Evolutionary conservation across 257 asterid genomes (phyloP).

Genomic region (Nemophila menziesii): DNA sequence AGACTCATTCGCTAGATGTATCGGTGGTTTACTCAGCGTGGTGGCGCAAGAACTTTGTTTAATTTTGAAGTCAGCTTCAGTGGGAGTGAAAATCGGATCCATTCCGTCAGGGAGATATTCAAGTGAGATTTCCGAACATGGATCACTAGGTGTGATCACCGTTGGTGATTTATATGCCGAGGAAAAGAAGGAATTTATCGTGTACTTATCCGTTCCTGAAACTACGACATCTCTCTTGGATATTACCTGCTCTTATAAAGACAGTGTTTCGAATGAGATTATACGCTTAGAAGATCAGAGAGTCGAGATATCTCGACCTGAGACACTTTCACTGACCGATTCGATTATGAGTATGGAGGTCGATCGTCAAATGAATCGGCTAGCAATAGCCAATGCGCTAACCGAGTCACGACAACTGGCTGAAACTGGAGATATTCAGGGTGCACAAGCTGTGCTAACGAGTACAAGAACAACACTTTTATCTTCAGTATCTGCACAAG

Average conservation of each 20-base stretch:
- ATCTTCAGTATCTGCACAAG: constrained; percentile 19
- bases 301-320: constrained; percentile 25
- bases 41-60: constrained; percentile 26
- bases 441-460: constrained; percentile 16
- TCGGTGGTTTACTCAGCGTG: constrained; percentile 39
- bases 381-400: constrained; percentile 21
- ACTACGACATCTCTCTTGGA: neutral
- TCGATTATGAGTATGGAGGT: constrained; percentile 21
- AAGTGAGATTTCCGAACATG: neutral
- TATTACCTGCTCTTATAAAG: neutral
- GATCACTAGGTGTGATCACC: constrained; percentile 15
- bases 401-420: constrained; percentile 31
- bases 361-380: constrained; percentile 34
- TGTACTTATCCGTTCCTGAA: constrained; percentile 20
- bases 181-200: constrained; percentile 31
- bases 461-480: constrained; percentile 8
- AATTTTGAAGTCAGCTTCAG: constrained; percentile 15
- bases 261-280: constrained; percentile 9
- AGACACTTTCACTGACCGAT: constrained; percentile 6
- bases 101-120: constrained; percentile 4
- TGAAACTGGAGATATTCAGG: constrained; percentile 26
- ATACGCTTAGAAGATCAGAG: constrained; percentile 10
- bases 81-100: constrained; percentile 26
- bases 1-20: constrained; percentile 34
- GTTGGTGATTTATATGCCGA: constrained; percentile 37